phyloP scores from a whole-genome alignment of 2,329 filamentous ascomycete species.

The Helotiales sp. region DNA sequence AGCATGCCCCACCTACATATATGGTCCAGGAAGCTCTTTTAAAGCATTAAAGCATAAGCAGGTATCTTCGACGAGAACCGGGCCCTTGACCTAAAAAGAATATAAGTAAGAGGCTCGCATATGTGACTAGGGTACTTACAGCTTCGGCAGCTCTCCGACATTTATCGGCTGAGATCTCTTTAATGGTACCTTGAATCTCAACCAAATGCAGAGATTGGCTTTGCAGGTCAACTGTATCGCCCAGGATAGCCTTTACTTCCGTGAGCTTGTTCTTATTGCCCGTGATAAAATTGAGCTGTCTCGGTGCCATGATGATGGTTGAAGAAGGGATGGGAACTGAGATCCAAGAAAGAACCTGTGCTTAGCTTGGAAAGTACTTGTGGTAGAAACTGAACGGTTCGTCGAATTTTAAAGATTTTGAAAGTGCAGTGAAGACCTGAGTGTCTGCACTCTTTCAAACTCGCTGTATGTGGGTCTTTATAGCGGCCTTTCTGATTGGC shows the following conservation, averaged over 20 bases:
- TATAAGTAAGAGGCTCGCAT: not conserved
- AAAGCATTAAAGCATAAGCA: constrained; percentile 90
- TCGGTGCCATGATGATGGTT: constrained; percentile 24
- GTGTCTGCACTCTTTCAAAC: too few relatives aligned
- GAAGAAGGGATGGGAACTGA: not conserved
- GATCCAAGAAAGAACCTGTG: too few relatives aligned
- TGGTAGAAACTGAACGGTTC: not conserved
- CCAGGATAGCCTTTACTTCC: constrained; percentile 87
- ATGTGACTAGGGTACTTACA: constrained; percentile 47
- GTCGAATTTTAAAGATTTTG: too few relatives aligned
- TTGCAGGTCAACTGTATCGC: constrained; percentile 67
- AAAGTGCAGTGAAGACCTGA: too few relatives aligned
- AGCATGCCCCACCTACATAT: constrained; percentile 64
- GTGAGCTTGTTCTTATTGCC: constrained; percentile 92
- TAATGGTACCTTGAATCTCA: constrained; percentile 89
- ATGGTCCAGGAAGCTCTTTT: constrained; percentile 88
- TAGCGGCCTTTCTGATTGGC: not conserved
- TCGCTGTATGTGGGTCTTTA: not conserved
- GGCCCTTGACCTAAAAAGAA: constrained; percentile 66
- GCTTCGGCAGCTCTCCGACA: constrained; percentile 76
- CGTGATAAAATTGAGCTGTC: constrained; percentile 85
- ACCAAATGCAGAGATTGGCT: constrained; percentile 77
- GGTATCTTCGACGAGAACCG: constrained; percentile 94
- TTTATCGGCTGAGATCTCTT: constrained; percentile 89
- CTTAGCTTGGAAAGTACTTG: too few relatives aligned